A percentile compares a stretch with the other conserved stretches of the same genome.
Conservation (phyloP, 2,329 filamentous ascomycete species). For the Penicillium frequentans region DNA sequence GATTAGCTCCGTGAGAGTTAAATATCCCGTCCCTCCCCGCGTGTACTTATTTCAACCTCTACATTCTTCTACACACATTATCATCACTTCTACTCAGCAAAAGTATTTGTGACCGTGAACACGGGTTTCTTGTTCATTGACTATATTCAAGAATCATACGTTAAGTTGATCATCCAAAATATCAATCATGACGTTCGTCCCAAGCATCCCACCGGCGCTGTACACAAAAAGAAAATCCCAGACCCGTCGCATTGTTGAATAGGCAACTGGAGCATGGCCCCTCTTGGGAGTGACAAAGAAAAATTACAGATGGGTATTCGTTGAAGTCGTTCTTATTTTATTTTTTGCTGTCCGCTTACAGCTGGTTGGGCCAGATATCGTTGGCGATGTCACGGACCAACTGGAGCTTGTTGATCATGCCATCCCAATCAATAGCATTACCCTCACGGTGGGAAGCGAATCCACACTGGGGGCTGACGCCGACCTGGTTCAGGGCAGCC, state of each 20-base stretch:
- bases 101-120: background rate
- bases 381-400: constrained; percentile 71
- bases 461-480: constrained; percentile 70
- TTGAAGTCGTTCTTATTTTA: constrained; percentile 5
- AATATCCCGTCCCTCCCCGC: background rate
- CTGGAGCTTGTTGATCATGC: constrained; percentile 71
- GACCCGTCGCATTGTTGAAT: constrained; percentile 12
- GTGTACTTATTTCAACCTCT: background rate
- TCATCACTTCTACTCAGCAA: background rate
- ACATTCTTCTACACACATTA: background rate
- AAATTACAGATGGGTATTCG: constrained; percentile 15
- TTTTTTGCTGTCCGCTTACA: constrained; percentile 28
- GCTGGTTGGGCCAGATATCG: constrained; percentile 65
- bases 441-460: constrained; percentile 74
- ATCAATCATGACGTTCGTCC: constrained; percentile 18
- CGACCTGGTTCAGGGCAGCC: constrained; percentile 67
- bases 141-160: constrained; percentile 20
- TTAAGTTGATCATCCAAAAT: constrained; percentile 18
- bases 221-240: constrained; percentile 9
- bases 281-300: constrained; percentile 1
- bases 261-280: constrained; percentile 3
- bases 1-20: background rate
- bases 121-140: constrained; percentile 7
- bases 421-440: constrained; percentile 66
- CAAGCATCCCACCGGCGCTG: constrained; percentile 2